A percentile compares a stretch with the other conserved stretches of the same genome.
These are phyloP conservation scores for Hypholoma fasciculare DNA, from an alignment of 768 basidiomycete genomes.

Conservation along the genomic window DNA sequence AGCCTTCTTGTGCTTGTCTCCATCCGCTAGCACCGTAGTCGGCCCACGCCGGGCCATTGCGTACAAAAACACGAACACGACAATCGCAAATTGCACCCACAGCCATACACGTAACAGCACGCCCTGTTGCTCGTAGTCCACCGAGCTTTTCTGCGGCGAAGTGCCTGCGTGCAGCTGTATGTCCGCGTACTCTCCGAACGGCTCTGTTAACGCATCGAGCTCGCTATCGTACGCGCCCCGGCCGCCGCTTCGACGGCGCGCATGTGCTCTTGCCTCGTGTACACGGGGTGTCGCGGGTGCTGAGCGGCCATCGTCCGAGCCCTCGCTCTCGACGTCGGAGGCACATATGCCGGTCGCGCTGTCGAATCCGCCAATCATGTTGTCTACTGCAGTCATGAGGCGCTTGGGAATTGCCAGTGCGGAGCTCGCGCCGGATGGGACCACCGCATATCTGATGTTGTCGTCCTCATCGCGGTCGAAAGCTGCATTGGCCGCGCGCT, in stretches of 20 bases:
- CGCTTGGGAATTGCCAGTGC: slow-evolving; percentile 2
- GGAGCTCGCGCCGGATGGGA: not conserved
- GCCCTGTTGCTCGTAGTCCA: slow-evolving; percentile 21
- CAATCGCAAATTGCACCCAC: slow-evolving; percentile 78
- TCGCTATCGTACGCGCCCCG: not conserved
- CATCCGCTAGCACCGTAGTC: slow-evolving; percentile 51
- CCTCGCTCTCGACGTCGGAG: not conserved
- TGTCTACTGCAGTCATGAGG: slow-evolving; percentile 32
- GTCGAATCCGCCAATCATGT: slow-evolving; percentile 35
- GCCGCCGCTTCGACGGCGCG: slow-evolving; percentile 1
- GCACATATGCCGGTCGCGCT: not conserved
- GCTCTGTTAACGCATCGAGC: not conserved
- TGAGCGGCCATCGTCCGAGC: not conserved
- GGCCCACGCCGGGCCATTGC: slow-evolving; percentile 80
- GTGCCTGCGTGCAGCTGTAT: slow-evolving; percentile 13
- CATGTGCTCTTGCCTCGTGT: not conserved
- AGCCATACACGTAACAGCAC: slow-evolving; percentile 72
- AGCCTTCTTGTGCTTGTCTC: slow-evolving; percentile 5
- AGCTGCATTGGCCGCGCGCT: slow-evolving; percentile 10
- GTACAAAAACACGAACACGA: slow-evolving; percentile 77
- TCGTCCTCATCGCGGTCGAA: not conserved
- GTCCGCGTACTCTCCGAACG: not conserved
- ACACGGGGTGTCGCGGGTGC: not conserved
- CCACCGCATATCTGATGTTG: not conserved
- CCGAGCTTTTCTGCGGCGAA: not conserved